Evolutionary conservation across 768 basidiomycete genomes (phyloP), one percentile per base, ranked within the genome.

Genomic region (Panaeolus cyanescens): DNA sequence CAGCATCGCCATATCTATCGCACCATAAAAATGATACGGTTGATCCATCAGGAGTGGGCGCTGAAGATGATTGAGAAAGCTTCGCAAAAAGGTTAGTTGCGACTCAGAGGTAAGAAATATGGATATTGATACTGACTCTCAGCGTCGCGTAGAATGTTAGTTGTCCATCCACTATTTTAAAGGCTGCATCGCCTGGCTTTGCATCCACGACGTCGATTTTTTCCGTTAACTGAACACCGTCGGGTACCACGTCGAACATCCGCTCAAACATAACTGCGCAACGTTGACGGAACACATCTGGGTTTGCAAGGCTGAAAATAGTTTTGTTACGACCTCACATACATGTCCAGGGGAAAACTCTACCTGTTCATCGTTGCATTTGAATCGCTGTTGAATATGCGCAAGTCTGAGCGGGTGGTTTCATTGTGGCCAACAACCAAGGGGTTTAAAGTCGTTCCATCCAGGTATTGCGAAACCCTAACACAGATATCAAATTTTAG

Each of bases 161-260:
- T 25, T 57, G 34, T 6, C 19, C 34, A 22, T 57, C 34, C n/a
- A 36, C n/a, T 7, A 57, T 57, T n/a, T 22, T 57, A 19, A 57
- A 36, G 20, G 28, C 34, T 13, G 56, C 34, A 28, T 57, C 56
- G 6, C 10, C 30, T 7, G 39, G 20, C 17, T 57, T 57, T 50
- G 67, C 68, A 30, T 69, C 70, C 15, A 77, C 64, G 8, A 77
- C 68, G 20, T 70, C 62, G 34, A 78, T 74, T 42, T 42, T 19
- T 53, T 76, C 69, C 20, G 75, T 75, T 6, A 80, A 65, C 3
- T 61, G 61, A 19, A 80, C 77, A 50, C 65, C 70, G 17, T 64
- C 65, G 5, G 78, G 76, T 37, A 80, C 77, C 9, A 72, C 73
- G 65, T 79, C 71, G 19, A 80, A 60, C 79, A 80, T 79, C 32